Conservation (phyloP, 2,329 filamentous ascomycete species). For the Talaromyces sp. region DNA sequence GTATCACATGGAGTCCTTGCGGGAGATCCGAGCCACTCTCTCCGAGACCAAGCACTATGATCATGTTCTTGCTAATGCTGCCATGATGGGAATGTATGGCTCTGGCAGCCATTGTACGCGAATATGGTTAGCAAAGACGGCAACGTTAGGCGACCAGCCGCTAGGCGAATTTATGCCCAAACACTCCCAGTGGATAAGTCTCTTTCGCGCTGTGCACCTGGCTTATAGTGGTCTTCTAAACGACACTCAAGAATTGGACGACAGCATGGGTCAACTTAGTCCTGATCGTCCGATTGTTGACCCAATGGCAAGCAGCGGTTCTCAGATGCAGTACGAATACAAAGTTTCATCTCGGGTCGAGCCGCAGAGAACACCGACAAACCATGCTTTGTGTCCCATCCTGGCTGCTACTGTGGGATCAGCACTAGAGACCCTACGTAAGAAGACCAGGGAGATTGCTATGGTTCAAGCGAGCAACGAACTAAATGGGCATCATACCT, state of each 20-base stretch:
- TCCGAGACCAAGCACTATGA: constrained; percentile 27
- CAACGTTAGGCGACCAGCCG: constrained; percentile 14
- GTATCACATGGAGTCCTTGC: constrained; percentile 36
- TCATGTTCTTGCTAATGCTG: constrained; percentile 33
- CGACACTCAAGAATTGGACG: not conserved
- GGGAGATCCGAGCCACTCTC: constrained; percentile 32
- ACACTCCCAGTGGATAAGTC: constrained; percentile 34
- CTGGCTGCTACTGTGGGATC: constrained; percentile 1
- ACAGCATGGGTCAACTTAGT: not conserved
- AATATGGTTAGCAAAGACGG: constrained; percentile 26
- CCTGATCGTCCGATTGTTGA: not conserved
- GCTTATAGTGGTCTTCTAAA: constrained; percentile 30
- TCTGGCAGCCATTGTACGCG: constrained; percentile 35
- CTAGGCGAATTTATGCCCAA: constrained; percentile 26
- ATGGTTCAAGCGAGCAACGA: not conserved
- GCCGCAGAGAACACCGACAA: not conserved
- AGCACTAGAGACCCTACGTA: not conserved
- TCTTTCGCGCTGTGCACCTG: constrained; percentile 32
- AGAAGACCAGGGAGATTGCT: not conserved
- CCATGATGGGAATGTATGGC: constrained; percentile 41
- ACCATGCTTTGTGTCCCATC: not conserved
- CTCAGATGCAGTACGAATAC: not conserved
- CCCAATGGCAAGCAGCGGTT: not conserved
- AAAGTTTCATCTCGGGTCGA: not conserved
- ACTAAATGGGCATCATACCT: not conserved